phyloP scores from a whole-genome alignment of 2,329 filamentous ascomycete species.

The Arthrocladium fulminans region DNA sequence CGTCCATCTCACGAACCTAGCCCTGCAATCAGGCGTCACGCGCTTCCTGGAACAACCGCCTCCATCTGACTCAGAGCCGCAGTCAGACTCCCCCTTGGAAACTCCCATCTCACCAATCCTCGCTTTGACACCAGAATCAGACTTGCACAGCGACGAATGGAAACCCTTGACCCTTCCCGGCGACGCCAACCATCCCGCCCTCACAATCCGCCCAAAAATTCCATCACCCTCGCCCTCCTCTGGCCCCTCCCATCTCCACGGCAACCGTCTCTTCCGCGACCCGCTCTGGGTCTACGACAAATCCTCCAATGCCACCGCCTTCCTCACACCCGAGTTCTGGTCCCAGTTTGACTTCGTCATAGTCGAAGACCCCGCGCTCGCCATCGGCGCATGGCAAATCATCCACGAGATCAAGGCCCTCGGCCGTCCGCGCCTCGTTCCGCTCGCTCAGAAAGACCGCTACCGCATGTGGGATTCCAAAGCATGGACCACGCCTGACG shows the following conservation, averaged over 20 bases:
- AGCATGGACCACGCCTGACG: background rate
- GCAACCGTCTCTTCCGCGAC: conserved; percentile 8
- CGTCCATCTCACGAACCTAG: conserved; percentile 52
- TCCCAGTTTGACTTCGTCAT: conserved; percentile 50
- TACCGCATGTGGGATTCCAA: background rate
- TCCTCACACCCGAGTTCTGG: conserved; percentile 49
- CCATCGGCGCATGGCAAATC: conserved; percentile 46
- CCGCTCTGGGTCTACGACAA: conserved; percentile 51
- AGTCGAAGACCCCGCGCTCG: conserved; percentile 41
- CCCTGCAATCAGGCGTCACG: conserved; percentile 56
- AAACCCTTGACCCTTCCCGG: conserved; percentile 18
- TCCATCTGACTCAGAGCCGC: too few species aligned
- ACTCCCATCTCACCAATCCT: conserved; percentile 4
- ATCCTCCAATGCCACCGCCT: conserved; percentile 42
- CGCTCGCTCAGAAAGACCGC: conserved; percentile 33
- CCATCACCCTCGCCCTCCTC: conserved; percentile 5
- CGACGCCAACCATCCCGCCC: conserved; percentile 16
- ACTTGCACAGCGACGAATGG: background rate
- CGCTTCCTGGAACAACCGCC: conserved; percentile 44
- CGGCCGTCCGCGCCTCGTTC: conserved; percentile 41
- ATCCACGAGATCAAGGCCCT: conserved; percentile 44
- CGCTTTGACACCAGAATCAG: background rate
- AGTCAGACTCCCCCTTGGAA: background rate
- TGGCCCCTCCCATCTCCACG: background rate
- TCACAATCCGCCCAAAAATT: conserved; percentile 12